Percentiles rank a stretch among this genome's conserved stretches.
These are phyloP conservation scores for Teratosphaeria viscida DNA, from an alignment of 2,329 filamentous ascomycete genomes.

Conservation along the genomic window DNA sequence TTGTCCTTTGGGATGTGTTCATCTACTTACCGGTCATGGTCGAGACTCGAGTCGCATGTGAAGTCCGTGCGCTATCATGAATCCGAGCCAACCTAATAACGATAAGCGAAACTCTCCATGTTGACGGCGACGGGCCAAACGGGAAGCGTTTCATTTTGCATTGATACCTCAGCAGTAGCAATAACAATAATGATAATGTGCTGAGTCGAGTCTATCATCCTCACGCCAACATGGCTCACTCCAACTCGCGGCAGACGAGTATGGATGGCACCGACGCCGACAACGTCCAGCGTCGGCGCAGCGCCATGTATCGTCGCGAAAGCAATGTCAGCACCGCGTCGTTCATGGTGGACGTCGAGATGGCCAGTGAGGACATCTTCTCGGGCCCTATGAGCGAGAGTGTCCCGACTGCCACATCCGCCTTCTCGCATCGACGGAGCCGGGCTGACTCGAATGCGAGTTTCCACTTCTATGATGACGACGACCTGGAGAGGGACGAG, in stretches of 20 bases:
- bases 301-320: constrained; percentile 47
- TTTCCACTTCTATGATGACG: constrained; percentile 75
- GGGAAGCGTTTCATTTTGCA: background rate
- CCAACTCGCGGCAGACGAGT: background rate
- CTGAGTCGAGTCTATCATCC: background rate
- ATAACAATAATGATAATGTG: background rate
- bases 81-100: background rate
- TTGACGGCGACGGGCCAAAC: background rate
- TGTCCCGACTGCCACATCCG: constrained; percentile 85
- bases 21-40: too few relatives aligned
- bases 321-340: constrained; percentile 52
- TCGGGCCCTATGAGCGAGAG: constrained; percentile 90
- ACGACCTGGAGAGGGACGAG: constrained; percentile 36
- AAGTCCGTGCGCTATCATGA: background rate
- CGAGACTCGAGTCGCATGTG: too few relatives aligned
- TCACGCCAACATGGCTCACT: background rate
- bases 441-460: constrained; percentile 78
- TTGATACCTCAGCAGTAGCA: background rate
- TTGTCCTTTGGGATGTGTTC: too few relatives aligned
- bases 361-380: constrained; percentile 94
- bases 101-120: background rate
- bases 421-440: constrained; percentile 73
- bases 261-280: constrained; percentile 11
- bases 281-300: constrained; percentile 13
- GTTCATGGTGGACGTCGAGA: constrained; percentile 91